Evolutionary conservation across 2,329 filamentous ascomycete species (phyloP), one percentile per base, ranked within the genome.

Genomic region (Ophiostoma novo-ulmi): DNA sequence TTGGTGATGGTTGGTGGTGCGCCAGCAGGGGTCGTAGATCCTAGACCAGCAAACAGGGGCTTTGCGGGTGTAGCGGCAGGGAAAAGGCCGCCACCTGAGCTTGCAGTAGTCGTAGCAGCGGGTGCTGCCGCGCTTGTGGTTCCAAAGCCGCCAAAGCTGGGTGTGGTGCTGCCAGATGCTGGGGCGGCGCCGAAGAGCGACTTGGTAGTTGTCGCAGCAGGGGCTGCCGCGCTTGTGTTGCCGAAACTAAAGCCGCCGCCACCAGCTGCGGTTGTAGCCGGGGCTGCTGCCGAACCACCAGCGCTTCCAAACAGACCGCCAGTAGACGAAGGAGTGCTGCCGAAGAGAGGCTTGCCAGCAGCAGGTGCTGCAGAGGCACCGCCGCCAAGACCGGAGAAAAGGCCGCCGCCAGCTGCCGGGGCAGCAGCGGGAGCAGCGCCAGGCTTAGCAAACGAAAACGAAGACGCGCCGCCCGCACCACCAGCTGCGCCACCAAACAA

Each of bases 21-120:
- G 48, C 85, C 85, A 31, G 85, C 85, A 20, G 85, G 85, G 48
- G 85, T 87, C 2, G 85, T 87, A 22, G 85, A 87, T 70, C 80
- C 79, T 44, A 85, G 75, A n/a, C 77, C 74, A 36, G 76, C 74
- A 70, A 85, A 82, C 69, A 80, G 72, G 20, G 84, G 81, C 76
- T 86, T 86, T n/a, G 81, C 80, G 38, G 82, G 82, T 26, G 81
- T 83, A 26, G 80, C 77, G 65, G 78, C 35, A 14, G 38, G 5
- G 44, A 71, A 72, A 26, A 73, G 39, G 39, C 70, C 39, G 39
- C 71, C 69, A 17, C 69, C 67, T 4, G 38, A 31, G 65, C 20
- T 48, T 41, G 17, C 14, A 2, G 52, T 58, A 26, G 52, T 58
- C 67, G 48, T 20, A 22, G 61, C 35, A 10, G 61, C 35, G n/a